Evolutionary conservation across 345 rosid genomes (phyloP).

Genomic region (Orychophragmus violaceus): DNA sequence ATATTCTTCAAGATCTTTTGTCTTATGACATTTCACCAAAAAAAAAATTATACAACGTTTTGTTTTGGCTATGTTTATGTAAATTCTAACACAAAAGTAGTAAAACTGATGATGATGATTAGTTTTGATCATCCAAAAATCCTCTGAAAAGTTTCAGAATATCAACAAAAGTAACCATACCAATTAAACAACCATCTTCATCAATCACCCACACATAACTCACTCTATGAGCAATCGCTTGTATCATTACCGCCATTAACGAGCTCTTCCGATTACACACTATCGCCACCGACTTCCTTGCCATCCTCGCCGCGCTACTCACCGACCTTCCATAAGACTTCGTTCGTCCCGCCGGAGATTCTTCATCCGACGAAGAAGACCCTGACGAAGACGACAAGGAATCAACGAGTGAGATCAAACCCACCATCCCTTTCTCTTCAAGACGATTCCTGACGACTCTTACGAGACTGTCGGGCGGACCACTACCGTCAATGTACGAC

Average conservation of each 20-base stretch:
- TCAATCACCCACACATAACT: constrained; percentile 92
- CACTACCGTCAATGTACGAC: constrained; percentile 90
- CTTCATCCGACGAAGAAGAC: constrained; percentile 58
- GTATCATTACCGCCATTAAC: constrained; percentile 92
- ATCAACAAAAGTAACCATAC: constrained; percentile 69
- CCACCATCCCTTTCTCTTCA: constrained; percentile 48
- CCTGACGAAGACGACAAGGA: constrained; percentile 33
- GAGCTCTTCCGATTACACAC: constrained; percentile 81
- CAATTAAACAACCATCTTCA: constrained; percentile 69
- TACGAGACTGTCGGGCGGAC: constrained; percentile 77
- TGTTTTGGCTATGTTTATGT: neutral
- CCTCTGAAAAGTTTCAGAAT: constrained; percentile 64
- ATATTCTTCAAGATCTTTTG: neutral
- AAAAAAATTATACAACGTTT: neutral
- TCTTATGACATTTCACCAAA: neutral
- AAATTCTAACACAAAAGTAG: neutral
- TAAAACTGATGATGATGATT: neutral
- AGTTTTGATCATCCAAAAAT: constrained; percentile 30
- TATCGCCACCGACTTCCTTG: constrained; percentile 78
- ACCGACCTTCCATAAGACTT: constrained; percentile 45
- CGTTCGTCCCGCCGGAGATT: constrained; percentile 23
- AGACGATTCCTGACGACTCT: constrained; percentile 48
- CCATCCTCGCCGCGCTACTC: constrained; percentile 73
- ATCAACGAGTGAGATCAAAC: constrained; percentile 48
- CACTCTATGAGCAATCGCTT: constrained; percentile 80